Base-by-base conservation (phyloP, 108 stramenopile species). In the Epithemia pelagica region DNA sequence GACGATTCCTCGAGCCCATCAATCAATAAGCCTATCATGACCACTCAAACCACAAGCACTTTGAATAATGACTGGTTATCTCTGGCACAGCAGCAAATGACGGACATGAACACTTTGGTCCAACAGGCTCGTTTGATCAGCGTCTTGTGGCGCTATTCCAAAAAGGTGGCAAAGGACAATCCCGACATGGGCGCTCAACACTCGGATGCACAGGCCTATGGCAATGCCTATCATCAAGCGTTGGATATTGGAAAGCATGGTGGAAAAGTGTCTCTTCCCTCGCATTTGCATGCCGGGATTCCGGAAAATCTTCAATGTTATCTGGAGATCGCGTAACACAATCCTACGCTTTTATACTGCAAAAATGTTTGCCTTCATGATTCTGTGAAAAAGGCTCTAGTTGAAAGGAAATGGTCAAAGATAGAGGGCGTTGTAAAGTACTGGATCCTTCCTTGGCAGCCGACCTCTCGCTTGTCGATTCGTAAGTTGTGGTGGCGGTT, bases 231-330 rank as follows among this genome's bases (percentile, higher is more conserved):
- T 62, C 68, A 77, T 29, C 73, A 75, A 54, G 66, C 70, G 21
- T 65, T 82, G 30, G 76, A 83, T 28, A 56, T 64, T 52, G 61
- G 64, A 52, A 83, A 79, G 30, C 76, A 83, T 62, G 82, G 82
- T 19, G 60, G 67, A 19, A 19, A 23, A 10, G 58, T 58, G 19
- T 22, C 19, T 23, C 58, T 58, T 23, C 58, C 58, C 18, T 10
- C 22, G 23, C 19, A 22, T 10, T 22, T 58, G 8, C 58, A 58
- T 58, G 19, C 18, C 23, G 8, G 10, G 23, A 18, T 58, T 18
- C 58, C 58, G 8, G 10, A 15, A 58, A 19, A 24, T 10, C 23
- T 58, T 58, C 58, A 23, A 10, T 8, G 23, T 19, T 22, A 22
- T 23, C 58, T 58, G 19, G 58, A 15, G 58, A 23, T n/a, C n/a